Conservation (phyloP, 257 asterid genomes). For the Jaltomata sinuosa region DNA sequence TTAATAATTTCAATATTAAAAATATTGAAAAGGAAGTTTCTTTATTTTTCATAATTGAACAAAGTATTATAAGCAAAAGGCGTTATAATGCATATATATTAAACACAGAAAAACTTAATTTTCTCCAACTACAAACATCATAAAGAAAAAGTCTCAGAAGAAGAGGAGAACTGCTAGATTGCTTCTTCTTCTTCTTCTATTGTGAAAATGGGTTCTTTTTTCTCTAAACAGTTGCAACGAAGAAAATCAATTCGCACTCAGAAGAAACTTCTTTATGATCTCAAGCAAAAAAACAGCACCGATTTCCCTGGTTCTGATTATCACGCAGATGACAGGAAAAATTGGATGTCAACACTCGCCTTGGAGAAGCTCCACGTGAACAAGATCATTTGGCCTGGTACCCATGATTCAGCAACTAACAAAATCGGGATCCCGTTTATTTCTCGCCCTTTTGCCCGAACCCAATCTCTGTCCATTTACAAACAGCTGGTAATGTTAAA, state of each 20-base stretch:
- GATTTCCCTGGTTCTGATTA: slow-evolving; percentile 65
- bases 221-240: slow-evolving; percentile 52
- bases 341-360: slow-evolving; percentile 62
- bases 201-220: slow-evolving; percentile 45
- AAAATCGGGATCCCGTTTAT: slow-evolving; percentile 62
- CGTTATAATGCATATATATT: neutral
- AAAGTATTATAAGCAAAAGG: neutral
- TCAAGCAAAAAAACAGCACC: slow-evolving; percentile 23
- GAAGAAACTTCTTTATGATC: slow-evolving; percentile 43
- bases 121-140: neutral
- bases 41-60: neutral
- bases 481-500: slow-evolving; percentile 28
- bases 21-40: neutral
- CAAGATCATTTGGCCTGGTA: slow-evolving; percentile 91
- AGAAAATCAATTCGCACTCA: slow-evolving; percentile 40
- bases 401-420: slow-evolving; percentile 90
- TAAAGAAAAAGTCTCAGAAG: neutral
- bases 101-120: neutral
- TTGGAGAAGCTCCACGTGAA: slow-evolving; percentile 40
- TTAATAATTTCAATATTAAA: neutral
- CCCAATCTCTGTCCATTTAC: slow-evolving; percentile 72
- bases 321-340: slow-evolving; percentile 43
- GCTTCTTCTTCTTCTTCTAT: neutral
- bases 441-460: slow-evolving; percentile 75
- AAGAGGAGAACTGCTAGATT: neutral